Evolutionary conservation across 768 basidiomycete species (phyloP), one percentile per base, ranked within the genome.

Genomic region (Clathrus columnatus): DNA sequence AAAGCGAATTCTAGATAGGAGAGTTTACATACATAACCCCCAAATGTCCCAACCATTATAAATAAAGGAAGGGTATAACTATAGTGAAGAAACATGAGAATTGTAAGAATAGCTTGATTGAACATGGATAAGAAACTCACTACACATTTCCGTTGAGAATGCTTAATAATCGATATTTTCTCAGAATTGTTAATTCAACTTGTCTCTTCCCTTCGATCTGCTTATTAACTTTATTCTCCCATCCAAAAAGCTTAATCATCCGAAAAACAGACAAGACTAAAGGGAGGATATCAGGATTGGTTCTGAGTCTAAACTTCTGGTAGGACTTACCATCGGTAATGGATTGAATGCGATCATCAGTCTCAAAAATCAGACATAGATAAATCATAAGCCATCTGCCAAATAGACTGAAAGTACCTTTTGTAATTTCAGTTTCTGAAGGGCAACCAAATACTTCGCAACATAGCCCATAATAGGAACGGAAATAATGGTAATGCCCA

Each of bases 221-320:
- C 26, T 67, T 58, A 46, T 66, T 66, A 50, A 72, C 64, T 20
- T 67, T 59, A 17, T 60, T 60, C 57, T 73, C 72, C 69, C 72
- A 72, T 4, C 65, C 72, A 46, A 74, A 74, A 62, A 73, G 65
- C 63, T 74, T 74, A 61, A 72, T 65, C 65, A 74, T 70, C n/a
- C 72, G 67, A 4, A 72, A 56, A 49, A 63, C 56, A 30, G 50
- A 51, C 21, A 65, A 36, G 16, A 56, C 64, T 63, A n/a, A n/a
- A n/a, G n/a, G n/a, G n/a, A 30, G 36, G 20, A n/a, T 26, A 6
- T 28, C 28, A 29, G 16, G 4, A 21, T 14, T 23, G 1, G 7
- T 43, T 17, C 18, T 2, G 32, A 4, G 4, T 1, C 18, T 23
- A 43, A 21, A 7, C 1, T n/a, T n/a, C n/a, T n/a, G n/a, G 26